These are phyloP conservation scores for Yamadazyma olivae DNA, from an alignment of 805 yeast species.

Conservation along the genomic window DNA sequence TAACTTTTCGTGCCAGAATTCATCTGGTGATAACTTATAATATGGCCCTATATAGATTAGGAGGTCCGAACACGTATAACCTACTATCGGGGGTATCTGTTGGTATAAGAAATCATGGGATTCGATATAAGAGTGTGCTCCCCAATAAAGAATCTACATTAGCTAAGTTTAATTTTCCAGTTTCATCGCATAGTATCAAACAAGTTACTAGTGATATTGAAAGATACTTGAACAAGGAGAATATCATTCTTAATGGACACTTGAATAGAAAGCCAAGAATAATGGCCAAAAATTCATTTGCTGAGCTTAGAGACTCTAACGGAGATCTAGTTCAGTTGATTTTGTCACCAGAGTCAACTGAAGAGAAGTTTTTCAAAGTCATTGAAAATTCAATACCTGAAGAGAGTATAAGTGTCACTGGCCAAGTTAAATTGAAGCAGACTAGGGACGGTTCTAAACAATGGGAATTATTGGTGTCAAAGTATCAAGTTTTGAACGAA, in stretches of 20 bases:
- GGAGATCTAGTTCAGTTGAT: slow-evolving; percentile 62
- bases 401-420: slow-evolving; percentile 69
- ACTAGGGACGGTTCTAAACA: slow-evolving; percentile 12
- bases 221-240: slow-evolving; percentile 16
- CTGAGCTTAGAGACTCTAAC: slow-evolving; percentile 65
- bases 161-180: slow-evolving; percentile 33
- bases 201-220: slow-evolving; percentile 12
- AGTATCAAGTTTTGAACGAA: slow-evolving; percentile 56
- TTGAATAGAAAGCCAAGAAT: slow-evolving; percentile 71
- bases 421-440: slow-evolving; percentile 40
- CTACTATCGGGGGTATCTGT: too few relatives aligned
- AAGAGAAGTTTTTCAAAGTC: slow-evolving; percentile 32
- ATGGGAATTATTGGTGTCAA: slow-evolving; percentile 59
- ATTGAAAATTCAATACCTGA: slow-evolving; percentile 58
- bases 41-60: too few relatives aligned
- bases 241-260: slow-evolving; percentile 74
- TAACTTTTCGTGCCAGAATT: too few relatives aligned
- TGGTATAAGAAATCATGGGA: too few relatives aligned
- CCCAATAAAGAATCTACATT: slow-evolving; percentile 22
- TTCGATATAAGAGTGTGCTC: slow-evolving; percentile 8
- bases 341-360: slow-evolving; percentile 40
- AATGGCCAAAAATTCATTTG: slow-evolving; percentile 69
- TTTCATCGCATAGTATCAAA: slow-evolving; percentile 28
- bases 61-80: too few relatives aligned
- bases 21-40: too few relatives aligned